A percentile compares a stretch with the other conserved stretches of the same genome.
phyloP scores from a whole-genome alignment of 1,139 yeast genomes.

The Maudiozyma humilis region DNA sequence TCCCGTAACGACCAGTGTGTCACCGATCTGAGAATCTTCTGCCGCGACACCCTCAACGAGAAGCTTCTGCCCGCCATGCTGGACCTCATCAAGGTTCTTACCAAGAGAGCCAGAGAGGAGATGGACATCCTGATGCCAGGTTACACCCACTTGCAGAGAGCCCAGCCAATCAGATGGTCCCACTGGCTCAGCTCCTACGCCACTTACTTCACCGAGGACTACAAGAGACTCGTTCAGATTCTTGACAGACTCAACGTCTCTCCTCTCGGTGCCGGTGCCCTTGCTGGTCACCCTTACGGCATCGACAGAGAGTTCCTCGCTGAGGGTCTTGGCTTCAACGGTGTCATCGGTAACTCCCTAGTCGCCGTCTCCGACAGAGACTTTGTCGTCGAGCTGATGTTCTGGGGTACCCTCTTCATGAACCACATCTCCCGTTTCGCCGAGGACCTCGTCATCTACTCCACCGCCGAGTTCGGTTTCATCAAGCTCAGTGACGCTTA shows the following conservation, averaged over 20 bases:
- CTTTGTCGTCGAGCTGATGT: slow-evolving; percentile 91
- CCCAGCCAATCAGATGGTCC: slow-evolving; percentile 98
- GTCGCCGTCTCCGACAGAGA: slow-evolving; percentile 96
- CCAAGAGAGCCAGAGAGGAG: slow-evolving; percentile 72
- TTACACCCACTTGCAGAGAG: slow-evolving; percentile 95
- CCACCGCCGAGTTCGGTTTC: slow-evolving; percentile 96
- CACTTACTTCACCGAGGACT: slow-evolving; percentile 85
- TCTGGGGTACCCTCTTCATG: slow-evolving; percentile 94
- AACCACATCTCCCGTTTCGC: slow-evolving; percentile 90
- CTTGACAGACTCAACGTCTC: slow-evolving; percentile 75
- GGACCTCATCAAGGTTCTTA: slow-evolving; percentile 55
- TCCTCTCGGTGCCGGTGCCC: slow-evolving; percentile 95
- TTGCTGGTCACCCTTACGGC: slow-evolving; percentile 98
- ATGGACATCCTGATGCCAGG: slow-evolving; percentile 96
- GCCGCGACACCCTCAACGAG: slow-evolving; percentile 63
- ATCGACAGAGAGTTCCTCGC: slow-evolving; percentile 90
- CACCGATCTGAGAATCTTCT: slow-evolving; percentile 92
- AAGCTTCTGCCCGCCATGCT: slow-evolving; percentile 52
- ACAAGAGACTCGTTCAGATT: slow-evolving; percentile 73
- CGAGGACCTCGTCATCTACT: slow-evolving; percentile 90
- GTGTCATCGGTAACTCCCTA: slow-evolving; percentile 88
- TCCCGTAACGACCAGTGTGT: slow-evolving; percentile 98
- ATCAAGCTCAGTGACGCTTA: slow-evolving; percentile 91
- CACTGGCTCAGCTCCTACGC: slow-evolving; percentile 96
- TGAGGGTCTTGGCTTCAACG: slow-evolving; percentile 62